Base-by-base conservation (phyloP, 768 basidiomycete species). In the Hypholoma fasciculare region DNA sequence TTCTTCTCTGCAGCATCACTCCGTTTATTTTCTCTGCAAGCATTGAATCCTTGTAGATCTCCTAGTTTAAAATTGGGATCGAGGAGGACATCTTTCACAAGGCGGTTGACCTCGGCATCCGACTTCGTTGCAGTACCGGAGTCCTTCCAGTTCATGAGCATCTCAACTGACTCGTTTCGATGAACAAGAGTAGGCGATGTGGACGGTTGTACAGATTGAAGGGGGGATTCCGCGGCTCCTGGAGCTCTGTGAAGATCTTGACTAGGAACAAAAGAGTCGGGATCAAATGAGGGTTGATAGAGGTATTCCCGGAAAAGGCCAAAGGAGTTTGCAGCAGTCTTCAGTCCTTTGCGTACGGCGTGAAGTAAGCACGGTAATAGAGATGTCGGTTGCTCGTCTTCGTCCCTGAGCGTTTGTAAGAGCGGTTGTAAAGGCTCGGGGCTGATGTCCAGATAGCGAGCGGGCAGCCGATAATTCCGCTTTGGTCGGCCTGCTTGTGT, bases 241-340 rank as follows among this genome's bases (percentile, higher is more conserved):
- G 38, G 23, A 23, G 23, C 23, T 23, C 23, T 23, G 23, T 23
- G 23, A 23, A 23, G 23, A 23, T 23, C 23, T 1, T 4, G 1
- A 23, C 2, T 2, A 17, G 34, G 3, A 63, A 46, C 27, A 69
- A 47, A 47, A 57, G 61, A 47, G 46, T 74, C 72, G 5, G 72
- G 73, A 55, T 74, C 71, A 46, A 64, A 69, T 8, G 71, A 67
- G 0, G 72, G 73, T 7, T 66, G 58, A 46, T 67, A 61, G 6
- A 61, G 61, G 51, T 73, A 73, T 47, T 65, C 49, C 7, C 69
- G 56, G 11, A 54, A 57, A 0, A 73, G 36, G 4, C 69, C 63
- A 61, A 72, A 70, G 11, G 52, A 37, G 46, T 74, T 71, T 6
- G 51, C 13, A 3, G 54, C 55, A 8, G 72, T 73, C n/a, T 23